Evolutionary conservation across 768 basidiomycete species (phyloP).

Genomic region (Auricularia sp.): DNA sequence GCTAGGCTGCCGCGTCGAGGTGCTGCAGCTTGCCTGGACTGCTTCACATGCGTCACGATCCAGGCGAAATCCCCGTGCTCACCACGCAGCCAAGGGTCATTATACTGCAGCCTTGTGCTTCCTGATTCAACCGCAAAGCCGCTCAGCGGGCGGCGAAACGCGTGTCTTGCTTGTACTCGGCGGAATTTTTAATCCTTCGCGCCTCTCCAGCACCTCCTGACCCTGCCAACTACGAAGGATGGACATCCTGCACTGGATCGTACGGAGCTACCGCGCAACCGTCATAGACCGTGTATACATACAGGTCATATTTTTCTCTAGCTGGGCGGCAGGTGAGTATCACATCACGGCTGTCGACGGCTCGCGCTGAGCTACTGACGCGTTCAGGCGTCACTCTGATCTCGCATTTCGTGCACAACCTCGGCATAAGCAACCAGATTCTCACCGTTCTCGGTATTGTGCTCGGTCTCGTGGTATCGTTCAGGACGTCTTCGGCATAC

Average conservation of each 20-base stretch:
- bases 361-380: conserved; percentile 7
- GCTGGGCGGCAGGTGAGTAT: neutral
- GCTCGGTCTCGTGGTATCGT: conserved; percentile 42
- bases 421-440: conserved; percentile 44
- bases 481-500: conserved; percentile 63
- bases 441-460: conserved; percentile 67
- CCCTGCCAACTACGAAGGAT: neutral
- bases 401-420: conserved; percentile 39
- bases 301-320: neutral
- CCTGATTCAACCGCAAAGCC: too few species aligned
- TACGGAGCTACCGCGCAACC: conserved; percentile 44
- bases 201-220: too few species aligned
- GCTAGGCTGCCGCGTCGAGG: too few species aligned
- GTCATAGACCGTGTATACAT: conserved; percentile 30
- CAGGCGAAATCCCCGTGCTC: too few species aligned
- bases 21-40: too few species aligned
- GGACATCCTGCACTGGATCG: conserved; percentile 23
- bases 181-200: too few species aligned
- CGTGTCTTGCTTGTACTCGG: too few species aligned
- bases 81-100: too few species aligned
- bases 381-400: conserved; percentile 13
- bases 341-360: conserved; percentile 17
- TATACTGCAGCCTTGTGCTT: too few species aligned
- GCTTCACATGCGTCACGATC: too few species aligned
- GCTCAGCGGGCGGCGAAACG: too few species aligned